phyloP scores from a whole-genome alignment of 2,329 filamentous ascomycete genomes.

The Pezizomycotina sp. region DNA sequence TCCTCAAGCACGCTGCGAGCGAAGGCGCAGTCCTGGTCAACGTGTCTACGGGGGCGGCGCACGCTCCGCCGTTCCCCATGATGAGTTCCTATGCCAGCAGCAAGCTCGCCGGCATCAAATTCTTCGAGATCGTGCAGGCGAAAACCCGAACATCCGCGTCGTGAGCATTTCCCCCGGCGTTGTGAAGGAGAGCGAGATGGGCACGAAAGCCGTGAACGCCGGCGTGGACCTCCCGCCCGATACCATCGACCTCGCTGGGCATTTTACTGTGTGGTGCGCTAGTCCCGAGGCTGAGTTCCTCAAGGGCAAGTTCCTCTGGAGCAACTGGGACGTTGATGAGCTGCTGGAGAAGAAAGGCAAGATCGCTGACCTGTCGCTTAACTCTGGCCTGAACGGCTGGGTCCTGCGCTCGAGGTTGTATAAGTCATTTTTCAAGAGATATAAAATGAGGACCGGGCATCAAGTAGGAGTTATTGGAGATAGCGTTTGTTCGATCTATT shows the following conservation, averaged over 20 bases:
- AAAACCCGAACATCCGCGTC: too few relatives aligned
- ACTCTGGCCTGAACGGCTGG: too few relatives aligned
- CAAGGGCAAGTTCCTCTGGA: constrained; percentile 34
- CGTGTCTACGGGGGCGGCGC: constrained; percentile 19
- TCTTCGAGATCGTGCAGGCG: too few relatives aligned
- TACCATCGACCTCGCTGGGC: constrained; percentile 27
- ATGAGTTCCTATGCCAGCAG: background rate
- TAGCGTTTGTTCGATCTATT: too few relatives aligned
- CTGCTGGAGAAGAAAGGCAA: constrained; percentile 23
- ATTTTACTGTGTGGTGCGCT: constrained; percentile 34
- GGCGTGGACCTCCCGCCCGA: background rate
- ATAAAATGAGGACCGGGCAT: too few relatives aligned
- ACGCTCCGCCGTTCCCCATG: background rate
- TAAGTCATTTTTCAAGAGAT: too few relatives aligned
- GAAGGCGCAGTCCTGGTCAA: constrained; percentile 23
- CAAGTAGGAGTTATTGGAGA: too few relatives aligned
- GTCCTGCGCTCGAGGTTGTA: too few relatives aligned
- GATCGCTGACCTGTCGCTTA: too few relatives aligned
- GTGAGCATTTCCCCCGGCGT: constrained; percentile 1
- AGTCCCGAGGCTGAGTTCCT: constrained; percentile 35
- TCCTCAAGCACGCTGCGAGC: constrained; percentile 14
- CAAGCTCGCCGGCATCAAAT: constrained; percentile 3
- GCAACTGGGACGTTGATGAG: constrained; percentile 38
- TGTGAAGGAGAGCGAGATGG: constrained; percentile 1
- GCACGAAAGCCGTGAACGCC: background rate